A percentile compares a stretch with the other conserved stretches of the same genome.
Evolutionary conservation across 2,329 filamentous ascomycete genomes (phyloP).

Genomic region (Laburnicola sp.): DNA sequence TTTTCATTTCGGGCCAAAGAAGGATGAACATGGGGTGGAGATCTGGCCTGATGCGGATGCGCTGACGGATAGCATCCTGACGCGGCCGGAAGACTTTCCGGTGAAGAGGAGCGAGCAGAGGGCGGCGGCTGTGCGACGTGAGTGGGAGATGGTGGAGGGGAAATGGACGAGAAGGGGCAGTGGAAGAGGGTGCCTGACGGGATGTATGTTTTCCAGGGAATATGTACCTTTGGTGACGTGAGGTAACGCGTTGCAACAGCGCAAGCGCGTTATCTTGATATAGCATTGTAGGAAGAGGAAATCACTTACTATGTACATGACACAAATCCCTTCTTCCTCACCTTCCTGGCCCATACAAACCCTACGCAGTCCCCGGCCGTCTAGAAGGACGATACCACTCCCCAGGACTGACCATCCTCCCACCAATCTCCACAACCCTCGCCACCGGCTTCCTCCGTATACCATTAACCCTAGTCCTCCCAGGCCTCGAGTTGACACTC

Average conservation of each 20-base stretch:
- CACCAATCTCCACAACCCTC: neutral
- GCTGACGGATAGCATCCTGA: constrained; percentile 13
- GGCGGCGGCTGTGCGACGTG: constrained; percentile 11
- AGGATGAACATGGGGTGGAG: constrained; percentile 10
- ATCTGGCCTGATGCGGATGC: constrained; percentile 6
- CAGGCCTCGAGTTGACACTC: neutral
- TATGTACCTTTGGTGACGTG: too few species aligned
- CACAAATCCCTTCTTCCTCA: too few species aligned
- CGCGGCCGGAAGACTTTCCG: constrained; percentile 16
- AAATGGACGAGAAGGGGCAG: constrained; percentile 18
- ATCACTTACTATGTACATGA: too few species aligned
- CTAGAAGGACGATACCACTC: neutral
- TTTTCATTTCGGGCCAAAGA: constrained; percentile 20
- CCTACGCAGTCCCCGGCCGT: constrained; percentile 2
- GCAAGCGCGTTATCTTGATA: too few species aligned
- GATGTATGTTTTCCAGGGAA: neutral
- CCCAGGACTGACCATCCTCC: neutral
- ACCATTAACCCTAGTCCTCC: neutral
- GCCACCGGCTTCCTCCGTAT: too few species aligned
- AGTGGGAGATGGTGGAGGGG: constrained; percentile 17
- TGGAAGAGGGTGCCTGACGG: constrained; percentile 10
- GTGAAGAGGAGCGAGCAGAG: constrained; percentile 12
- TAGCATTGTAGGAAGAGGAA: too few species aligned
- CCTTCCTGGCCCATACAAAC: too few species aligned
- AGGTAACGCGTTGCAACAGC: too few species aligned